Evolutionary conservation across 805 yeast genomes (phyloP).

Genomic region (Nakazawaea wickerhamii): DNA sequence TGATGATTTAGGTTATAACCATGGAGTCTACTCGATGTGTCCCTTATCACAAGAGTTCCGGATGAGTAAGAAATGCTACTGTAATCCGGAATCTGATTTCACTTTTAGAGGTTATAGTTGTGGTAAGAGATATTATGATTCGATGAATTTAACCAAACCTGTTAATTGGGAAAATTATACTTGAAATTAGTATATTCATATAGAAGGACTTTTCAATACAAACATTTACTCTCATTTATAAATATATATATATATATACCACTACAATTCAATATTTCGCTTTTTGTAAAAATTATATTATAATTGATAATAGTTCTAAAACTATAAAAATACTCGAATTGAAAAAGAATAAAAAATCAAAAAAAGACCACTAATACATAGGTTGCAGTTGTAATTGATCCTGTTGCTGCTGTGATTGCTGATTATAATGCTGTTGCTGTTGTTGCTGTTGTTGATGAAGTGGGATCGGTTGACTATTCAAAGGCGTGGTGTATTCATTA

Average conservation of each 20-base stretch:
- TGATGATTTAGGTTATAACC: conserved; percentile 71
- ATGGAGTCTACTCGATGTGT: conserved; percentile 43
- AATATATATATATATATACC: background rate
- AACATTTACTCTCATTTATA: no score
- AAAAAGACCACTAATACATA: background rate
- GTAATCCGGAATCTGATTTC: conserved; percentile 35
- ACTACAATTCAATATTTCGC: background rate
- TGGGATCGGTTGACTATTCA: conserved; percentile 13
- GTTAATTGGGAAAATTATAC: conserved; percentile 24
- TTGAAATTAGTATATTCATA: background rate
- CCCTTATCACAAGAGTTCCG: conserved; percentile 29
- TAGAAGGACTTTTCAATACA: background rate
- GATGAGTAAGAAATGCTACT: conserved; percentile 27
- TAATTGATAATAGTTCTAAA: background rate
- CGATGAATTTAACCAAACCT: conserved; percentile 23
- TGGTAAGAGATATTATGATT: conserved; percentile 26
- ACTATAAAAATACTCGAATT: background rate
- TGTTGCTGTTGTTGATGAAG: conserved; percentile 20
- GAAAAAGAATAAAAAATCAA: background rate
- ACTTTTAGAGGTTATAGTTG: conserved; percentile 31
- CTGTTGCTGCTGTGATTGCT: conserved; percentile 14
- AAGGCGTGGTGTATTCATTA: conserved; percentile 49
- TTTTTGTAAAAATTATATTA: background rate
- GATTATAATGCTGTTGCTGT: conserved; percentile 20
- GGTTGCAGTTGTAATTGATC: conserved; percentile 10